Percentiles rank a stretch among this genome's conserved stretches.
Evolutionary conservation across 2,329 filamentous ascomycete species (phyloP).

Genomic region (Botrytis hyacinthi): DNA sequence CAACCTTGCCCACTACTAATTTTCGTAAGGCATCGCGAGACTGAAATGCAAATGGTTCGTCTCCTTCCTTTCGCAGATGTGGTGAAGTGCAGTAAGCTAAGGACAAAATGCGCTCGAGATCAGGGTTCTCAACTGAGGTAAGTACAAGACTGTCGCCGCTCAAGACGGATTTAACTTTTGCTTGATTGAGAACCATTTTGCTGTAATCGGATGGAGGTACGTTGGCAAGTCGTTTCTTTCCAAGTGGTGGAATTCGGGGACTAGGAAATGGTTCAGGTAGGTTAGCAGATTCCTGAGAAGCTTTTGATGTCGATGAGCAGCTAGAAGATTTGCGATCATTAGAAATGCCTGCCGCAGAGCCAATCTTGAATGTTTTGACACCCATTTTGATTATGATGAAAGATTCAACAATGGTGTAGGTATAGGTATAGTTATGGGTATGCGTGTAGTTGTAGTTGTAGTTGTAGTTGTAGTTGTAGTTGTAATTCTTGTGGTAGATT

Average conservation of each 20-base stretch:
- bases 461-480: neutral
- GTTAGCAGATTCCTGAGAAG: constrained; percentile 34
- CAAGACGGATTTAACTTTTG: constrained; percentile 87
- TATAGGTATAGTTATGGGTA: neutral
- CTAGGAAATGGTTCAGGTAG: constrained; percentile 41
- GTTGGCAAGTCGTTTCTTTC: constrained; percentile 30
- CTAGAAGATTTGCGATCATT: constrained; percentile 18
- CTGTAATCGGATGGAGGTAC: constrained; percentile 36
- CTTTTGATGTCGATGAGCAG: constrained; percentile 24
- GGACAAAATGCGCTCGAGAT: constrained; percentile 81
- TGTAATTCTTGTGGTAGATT: neutral
- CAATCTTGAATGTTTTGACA: constrained; percentile 33
- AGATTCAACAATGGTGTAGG: neutral
- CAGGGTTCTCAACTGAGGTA: constrained; percentile 75
- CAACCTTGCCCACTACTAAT: constrained; percentile 77
- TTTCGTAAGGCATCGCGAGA: constrained; percentile 90
- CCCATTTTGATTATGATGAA: constrained; percentile 25
- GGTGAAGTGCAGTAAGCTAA: constrained; percentile 91
- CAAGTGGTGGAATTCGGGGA: constrained; percentile 25
- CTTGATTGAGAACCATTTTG: constrained; percentile 44
- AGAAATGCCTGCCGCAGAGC: constrained; percentile 21
- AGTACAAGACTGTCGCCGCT: constrained; percentile 92
- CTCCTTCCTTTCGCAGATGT: constrained; percentile 80
- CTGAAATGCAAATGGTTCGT: constrained; percentile 90
- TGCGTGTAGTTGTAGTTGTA: neutral